These are phyloP conservation scores for Ophiostoma tasmaniense DNA, from an alignment of 2,329 filamentous ascomycete genomes.

Conservation along the genomic window DNA sequence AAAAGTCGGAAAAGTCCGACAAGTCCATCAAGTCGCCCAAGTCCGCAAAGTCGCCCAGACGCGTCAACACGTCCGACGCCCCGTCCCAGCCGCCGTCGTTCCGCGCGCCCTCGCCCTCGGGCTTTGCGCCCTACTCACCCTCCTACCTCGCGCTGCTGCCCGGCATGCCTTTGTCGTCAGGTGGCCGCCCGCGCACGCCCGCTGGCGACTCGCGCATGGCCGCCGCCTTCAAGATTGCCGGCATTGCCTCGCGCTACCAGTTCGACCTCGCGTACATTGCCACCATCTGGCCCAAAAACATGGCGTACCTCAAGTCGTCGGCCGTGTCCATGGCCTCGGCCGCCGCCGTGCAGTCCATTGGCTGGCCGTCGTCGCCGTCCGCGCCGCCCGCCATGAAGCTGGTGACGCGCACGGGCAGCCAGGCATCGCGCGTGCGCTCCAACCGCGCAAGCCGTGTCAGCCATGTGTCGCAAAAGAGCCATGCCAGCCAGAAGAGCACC, in stretches of 20 bases:
- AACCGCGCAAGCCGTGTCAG: not conserved
- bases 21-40: no score
- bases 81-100: slow-evolving; percentile 26
- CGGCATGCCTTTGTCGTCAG: slow-evolving; percentile 6
- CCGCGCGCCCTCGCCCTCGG: slow-evolving; percentile 20
- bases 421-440: slow-evolving; percentile 3
- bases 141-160: slow-evolving; percentile 22
- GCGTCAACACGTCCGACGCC: slow-evolving; percentile 6
- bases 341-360: slow-evolving; percentile 1
- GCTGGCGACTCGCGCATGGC: slow-evolving; percentile 39
- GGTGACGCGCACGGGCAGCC: slow-evolving; percentile 12
- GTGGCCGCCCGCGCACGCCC: slow-evolving; percentile 23
- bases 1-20: not conserved
- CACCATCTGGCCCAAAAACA: slow-evolving; percentile 44
- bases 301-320: slow-evolving; percentile 14
- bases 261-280: slow-evolving; percentile 53
- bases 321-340: not conserved
- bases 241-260: slow-evolving; percentile 47
- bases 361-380: slow-evolving; percentile 13
- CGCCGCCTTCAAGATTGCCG: slow-evolving; percentile 46
- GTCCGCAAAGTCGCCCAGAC: not conserved
- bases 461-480: not conserved
- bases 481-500: not conserved
- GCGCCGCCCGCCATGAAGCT: not conserved
- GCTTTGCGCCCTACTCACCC: slow-evolving; percentile 18